These are phyloP conservation scores for Vachellia pachyceras DNA, from an alignment of 306 rosid genomes.

Conservation along the genomic window DNA sequence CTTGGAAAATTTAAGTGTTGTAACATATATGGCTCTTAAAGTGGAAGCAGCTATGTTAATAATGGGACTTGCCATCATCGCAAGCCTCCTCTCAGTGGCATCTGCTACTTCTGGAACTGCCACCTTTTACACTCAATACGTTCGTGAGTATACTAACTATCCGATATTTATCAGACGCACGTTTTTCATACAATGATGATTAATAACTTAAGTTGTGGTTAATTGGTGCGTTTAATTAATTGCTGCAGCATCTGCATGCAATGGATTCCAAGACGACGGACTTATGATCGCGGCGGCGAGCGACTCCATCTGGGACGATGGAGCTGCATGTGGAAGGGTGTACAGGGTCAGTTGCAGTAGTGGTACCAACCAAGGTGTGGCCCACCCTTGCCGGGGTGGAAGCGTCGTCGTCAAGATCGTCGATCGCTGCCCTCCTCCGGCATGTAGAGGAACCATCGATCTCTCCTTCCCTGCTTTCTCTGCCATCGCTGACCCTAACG, in stretches of 20 bases:
- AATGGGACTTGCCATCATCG: neutral
- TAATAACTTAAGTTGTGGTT: too few relatives aligned
- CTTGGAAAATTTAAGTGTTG: neutral
- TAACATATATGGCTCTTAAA: slow-evolving; percentile 28
- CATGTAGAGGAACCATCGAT: slow-evolving; percentile 39
- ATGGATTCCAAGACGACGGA: slow-evolving; percentile 30
- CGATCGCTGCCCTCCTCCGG: slow-evolving; percentile 41
- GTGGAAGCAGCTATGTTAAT: neutral
- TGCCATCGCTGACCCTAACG: slow-evolving; percentile 31
- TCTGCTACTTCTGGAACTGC: slow-evolving; percentile 46
- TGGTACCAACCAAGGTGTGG: slow-evolving; percentile 31
- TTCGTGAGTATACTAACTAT: too few relatives aligned
- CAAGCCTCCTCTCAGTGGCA: slow-evolving; percentile 24
- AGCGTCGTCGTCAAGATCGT: slow-evolving; percentile 45
- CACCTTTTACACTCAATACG: neutral
- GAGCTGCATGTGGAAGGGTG: slow-evolving; percentile 43
- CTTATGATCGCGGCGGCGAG: slow-evolving; percentile 44
- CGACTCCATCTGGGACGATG: slow-evolving; percentile 27
- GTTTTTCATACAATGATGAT: too few relatives aligned
- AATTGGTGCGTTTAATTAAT: too few relatives aligned
- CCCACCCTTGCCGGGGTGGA: slow-evolving; percentile 27
- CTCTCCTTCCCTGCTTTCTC: slow-evolving; percentile 46
- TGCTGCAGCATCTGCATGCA: slow-evolving; percentile 52
- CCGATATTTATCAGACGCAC: too few relatives aligned
- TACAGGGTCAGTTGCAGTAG: slow-evolving; percentile 37